Base-by-base conservation (phyloP, 2,329 filamentous ascomycete genomes). In the Pseudophaeomoniella oleicola region DNA sequence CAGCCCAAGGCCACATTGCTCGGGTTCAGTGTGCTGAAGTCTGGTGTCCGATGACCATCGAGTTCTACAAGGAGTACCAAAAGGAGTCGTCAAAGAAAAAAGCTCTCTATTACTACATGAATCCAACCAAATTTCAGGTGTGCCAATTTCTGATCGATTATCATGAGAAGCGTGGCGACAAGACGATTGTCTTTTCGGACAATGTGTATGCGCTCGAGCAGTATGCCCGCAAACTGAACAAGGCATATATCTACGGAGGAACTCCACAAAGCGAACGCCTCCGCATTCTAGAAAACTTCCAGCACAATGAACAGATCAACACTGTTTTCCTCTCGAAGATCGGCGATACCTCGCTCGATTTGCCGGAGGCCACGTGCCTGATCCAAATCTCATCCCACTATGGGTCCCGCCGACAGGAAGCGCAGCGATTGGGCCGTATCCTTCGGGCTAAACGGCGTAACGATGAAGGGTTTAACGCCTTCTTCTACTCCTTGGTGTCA, bases 121-220 rank as follows among this genome's bases (percentile, higher is more conserved):
- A 98, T 50, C 90, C 90, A 1, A 72, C 80, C 46, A 98, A 98
- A 58, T 94, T 94, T 55, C 90, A 96, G 58, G 87, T 88, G 1
- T 94, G 86, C 49, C 88, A 98, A 54, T 96, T 90, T 52, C 69
- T 98, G n/a, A 96, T 98, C 53, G 83, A 96, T 56, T 96, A 93
- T 53, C 90, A 98, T 57, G 88, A 96, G 58, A 78, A 77, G 38
- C 75, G 90, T 42, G 88, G 90, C 19, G 90, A 96, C 64, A 96
- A 96, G 60, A 86, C 96, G 47, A 96, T 96, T 44, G 88, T 98
- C 31, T 96, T 96, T 57, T 94, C 86, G 0, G 90, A 98, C 57
- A 94, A 96, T 47, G 85, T 98, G 30, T 96, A 90, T 51, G 88
- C 90, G 0, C 66, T 98, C 18, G 75, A 88, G 47, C 73, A 78